A percentile compares a stretch with the other conserved stretches of the same genome.
phyloP scores from a whole-genome alignment of 805 yeast genomes.

The Myxozyma sirexii region DNA sequence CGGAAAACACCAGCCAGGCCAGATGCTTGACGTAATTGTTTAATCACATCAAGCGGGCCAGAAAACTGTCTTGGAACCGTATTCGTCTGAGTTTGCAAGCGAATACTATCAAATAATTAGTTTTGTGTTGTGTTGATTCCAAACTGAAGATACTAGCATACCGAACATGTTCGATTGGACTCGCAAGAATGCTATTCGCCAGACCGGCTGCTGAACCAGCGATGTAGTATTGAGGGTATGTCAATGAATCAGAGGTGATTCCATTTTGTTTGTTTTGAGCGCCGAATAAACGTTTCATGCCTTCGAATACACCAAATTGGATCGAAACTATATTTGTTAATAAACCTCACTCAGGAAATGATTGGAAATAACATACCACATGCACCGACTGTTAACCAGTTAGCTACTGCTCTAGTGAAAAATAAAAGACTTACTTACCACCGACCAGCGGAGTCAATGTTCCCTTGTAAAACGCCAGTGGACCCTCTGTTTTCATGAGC shows the following conservation, averaged over 20 bases:
- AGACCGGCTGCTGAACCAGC: conserved; percentile 93
- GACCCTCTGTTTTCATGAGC: conserved; percentile 78
- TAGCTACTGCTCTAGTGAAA: conserved; percentile 42
- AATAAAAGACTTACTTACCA: conserved; percentile 44
- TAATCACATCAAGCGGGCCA: conserved; percentile 77
- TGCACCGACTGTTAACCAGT: conserved; percentile 69
- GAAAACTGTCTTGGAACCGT: conserved; percentile 51
- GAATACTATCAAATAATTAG: conserved; percentile 61
- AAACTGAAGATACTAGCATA: neutral
- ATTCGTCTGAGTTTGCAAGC: conserved; percentile 84
- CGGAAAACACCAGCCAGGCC: conserved; percentile 70
- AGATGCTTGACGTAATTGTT: conserved; percentile 54
- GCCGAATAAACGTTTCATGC: conserved; percentile 78
- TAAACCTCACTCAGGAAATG: neutral
- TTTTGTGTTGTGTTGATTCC: neutral
- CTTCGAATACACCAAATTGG: conserved; percentile 93
- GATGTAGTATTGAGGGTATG: conserved; percentile 67
- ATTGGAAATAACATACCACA: conserved; percentile 52
- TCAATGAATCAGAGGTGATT: conserved; percentile 45
- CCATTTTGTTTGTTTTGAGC: conserved; percentile 46
- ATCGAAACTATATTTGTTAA: conserved; percentile 57
- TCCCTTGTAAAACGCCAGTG: conserved; percentile 86
- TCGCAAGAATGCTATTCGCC: conserved; percentile 72
- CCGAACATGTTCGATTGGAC: conserved; percentile 34
- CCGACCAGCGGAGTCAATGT: conserved; percentile 92